phyloP scores from a whole-genome alignment of 2,329 filamentous ascomycete genomes.

The Verticillium tricorpus region DNA sequence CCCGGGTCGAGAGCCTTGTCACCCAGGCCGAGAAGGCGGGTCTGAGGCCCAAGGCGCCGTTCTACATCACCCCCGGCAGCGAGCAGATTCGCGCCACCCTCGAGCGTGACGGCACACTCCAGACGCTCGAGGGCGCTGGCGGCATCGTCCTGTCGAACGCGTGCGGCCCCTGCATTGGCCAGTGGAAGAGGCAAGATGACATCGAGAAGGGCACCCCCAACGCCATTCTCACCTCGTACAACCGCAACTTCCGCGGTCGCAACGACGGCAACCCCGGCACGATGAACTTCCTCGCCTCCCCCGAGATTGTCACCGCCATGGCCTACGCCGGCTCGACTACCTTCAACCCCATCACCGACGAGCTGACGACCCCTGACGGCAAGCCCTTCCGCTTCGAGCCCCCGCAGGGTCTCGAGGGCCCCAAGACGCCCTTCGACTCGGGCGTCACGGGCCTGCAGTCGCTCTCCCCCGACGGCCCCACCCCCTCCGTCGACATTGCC shows the following conservation, averaged over 20 bases:
- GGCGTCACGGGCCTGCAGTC: slow-evolving; percentile 74
- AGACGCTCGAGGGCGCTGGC: slow-evolving; percentile 80
- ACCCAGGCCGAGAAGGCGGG: slow-evolving; percentile 89
- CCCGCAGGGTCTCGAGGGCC: slow-evolving; percentile 65
- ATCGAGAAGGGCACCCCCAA: slow-evolving; percentile 81
- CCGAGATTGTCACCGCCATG: slow-evolving; percentile 95
- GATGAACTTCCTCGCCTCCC: slow-evolving; percentile 98
- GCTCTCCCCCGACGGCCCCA: slow-evolving; percentile 57
- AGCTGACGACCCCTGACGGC: slow-evolving; percentile 73
- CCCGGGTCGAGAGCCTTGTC: slow-evolving; percentile 85
- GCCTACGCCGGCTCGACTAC: slow-evolving; percentile 86
- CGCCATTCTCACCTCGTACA: slow-evolving; percentile 95
- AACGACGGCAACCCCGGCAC: slow-evolving; percentile 96
- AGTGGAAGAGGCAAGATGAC: slow-evolving; percentile 90
- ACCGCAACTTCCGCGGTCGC: slow-evolving; percentile 94
- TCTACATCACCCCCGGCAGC: slow-evolving; percentile 94
- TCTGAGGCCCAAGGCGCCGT: slow-evolving; percentile 81
- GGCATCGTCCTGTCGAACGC: slow-evolving; percentile 91
- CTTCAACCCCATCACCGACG: slow-evolving; percentile 93
- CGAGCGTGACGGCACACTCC: slow-evolving; percentile 80
- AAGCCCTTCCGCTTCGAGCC: slow-evolving; percentile 80
- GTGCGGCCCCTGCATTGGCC: slow-evolving; percentile 88
- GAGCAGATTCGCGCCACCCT: slow-evolving; percentile 96
- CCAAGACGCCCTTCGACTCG: slow-evolving; percentile 63
- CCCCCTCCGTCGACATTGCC: slow-evolving; percentile 61